Evolutionary conservation across 2,329 filamentous ascomycete species (phyloP), one percentile per base, ranked within the genome.

Genomic region (Paraconiothyrium sp.): DNA sequence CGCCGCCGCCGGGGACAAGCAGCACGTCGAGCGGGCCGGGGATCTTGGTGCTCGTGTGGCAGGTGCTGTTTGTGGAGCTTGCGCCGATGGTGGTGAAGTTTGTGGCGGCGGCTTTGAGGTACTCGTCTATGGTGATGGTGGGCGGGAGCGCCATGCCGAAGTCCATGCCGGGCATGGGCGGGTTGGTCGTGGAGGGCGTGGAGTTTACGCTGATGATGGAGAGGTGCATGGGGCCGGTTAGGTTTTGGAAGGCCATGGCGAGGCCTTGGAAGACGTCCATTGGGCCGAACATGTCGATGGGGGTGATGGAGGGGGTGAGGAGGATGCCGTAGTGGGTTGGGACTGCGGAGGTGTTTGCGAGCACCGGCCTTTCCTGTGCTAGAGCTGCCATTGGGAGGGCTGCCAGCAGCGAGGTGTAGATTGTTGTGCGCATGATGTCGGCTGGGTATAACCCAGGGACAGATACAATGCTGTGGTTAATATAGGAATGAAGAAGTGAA

Each of bases 1-100:
- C 88, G 0, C 75, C 57, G 0, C 88, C 88, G 5, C 89, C 88
- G 0, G 89, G 89, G 20, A 91, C 78, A 35, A 91, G 73, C 16
- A 91, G 81, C 8, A 90, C 84, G 60, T 90, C 85, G 16, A 89
- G 75, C 0, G 76, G 77, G 16, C 49, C 43, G 8, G 48, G 52
- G 10, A 43, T 48, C 1, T 3, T 50, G 39, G 8, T 14, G 24
- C 46, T 46, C 7, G 34, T 32, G 37, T 35, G 34, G 51, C 35
- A 48, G 8, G 46, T 43, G 39, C 24, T 55, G 39, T 44, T 44
- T 32, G 46, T 32, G 20, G 54, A 37, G 43, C 41, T 51, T 4
- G 1, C 48, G 8, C 10, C 16, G 16, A 22, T 3, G 30, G 2
- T 39, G 2, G 65, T 61, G 4, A 83, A 82, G 3, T 81, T 78